Base-by-base conservation (phyloP, 2,329 filamentous ascomycete genomes). In the Pseudovirgaria hyperparasitica region DNA sequence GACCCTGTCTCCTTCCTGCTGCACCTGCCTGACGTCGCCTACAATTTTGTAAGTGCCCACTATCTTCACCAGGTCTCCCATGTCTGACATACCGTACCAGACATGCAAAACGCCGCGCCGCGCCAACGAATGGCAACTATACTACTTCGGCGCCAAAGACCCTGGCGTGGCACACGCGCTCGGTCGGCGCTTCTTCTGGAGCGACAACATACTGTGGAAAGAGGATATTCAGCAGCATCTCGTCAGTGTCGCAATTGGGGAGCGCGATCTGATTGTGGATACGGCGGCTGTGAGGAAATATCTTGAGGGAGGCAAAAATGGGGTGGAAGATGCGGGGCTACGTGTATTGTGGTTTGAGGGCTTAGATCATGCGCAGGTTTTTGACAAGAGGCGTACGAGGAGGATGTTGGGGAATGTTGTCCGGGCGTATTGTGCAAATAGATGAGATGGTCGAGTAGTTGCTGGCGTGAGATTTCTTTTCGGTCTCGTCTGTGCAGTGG, bases 61-160 rank as follows among this genome's bases (percentile, higher is more conserved):
- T 11, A 18, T 45, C 74, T 68, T 8, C 55, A 63, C 5, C 38
- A 42, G 5, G 22, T 35, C 9, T n/a, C n/a, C n/a, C n/a, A n/a
- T n/a, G n/a, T n/a, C n/a, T n/a, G n/a, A n/a, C n/a, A n/a, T n/a
- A n/a, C 16, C 45, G 35, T 28, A 69, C 70, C 4, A 53, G 37
- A 43, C 53, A 30, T 41, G 41, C 5, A 41, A 50, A 9, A 35
- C 27, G 11, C 51, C 51, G 1, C 29, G 27, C 7, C 27, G 30
- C 2, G 74, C 77, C n/a, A 79, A 77, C 35, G 74, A 82, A 48
- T 74, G 70, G 57, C 67, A 76, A 44, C 55, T 82, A 9, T 76
- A 70, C 61, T 82, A 77, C 40, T 81, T 80, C 44, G 77, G 72
- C 5, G 70, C 65, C 23, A 74, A 65, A 28, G 77, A 82, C 38